phyloP scores from a whole-genome alignment of 176 grass and related monocot genomes.

The Cenchrus purpureus region DNA sequence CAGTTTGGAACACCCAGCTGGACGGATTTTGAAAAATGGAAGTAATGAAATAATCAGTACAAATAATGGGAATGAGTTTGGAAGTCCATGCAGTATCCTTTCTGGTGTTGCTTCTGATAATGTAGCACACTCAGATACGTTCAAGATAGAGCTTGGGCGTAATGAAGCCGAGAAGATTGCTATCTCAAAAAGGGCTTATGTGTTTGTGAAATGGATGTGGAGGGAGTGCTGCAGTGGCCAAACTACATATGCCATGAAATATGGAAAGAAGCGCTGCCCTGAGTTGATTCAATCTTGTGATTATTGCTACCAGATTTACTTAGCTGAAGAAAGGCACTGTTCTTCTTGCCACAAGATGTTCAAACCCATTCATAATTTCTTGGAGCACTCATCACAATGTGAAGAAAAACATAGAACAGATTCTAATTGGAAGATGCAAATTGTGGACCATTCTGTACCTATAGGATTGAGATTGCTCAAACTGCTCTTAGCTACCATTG shows the following conservation, averaged over 20 bases:
- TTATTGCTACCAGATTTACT: conserved; percentile 69
- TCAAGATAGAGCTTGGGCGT: conserved; percentile 74
- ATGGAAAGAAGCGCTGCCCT: conserved; percentile 67
- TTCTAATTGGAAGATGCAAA: conserved; percentile 63
- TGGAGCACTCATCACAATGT: conserved; percentile 70
- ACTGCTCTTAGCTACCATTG: conserved; percentile 65
- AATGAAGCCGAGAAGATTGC: conserved; percentile 68
- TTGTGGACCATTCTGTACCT: conserved; percentile 54
- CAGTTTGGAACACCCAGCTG: conserved; percentile 25
- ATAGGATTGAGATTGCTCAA: conserved; percentile 83
- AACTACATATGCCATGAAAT: conserved; percentile 55
- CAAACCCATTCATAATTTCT: conserved; percentile 65
- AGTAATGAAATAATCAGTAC: conserved; percentile 60
- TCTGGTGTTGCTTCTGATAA: conserved; percentile 66
- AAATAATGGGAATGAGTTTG: conserved; percentile 57
- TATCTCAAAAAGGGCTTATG: conserved; percentile 63
- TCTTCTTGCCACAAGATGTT: conserved; percentile 81
- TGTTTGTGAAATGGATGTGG: conserved; percentile 87
- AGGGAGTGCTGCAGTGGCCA: conserved; percentile 59
- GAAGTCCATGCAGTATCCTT: conserved; percentile 78
- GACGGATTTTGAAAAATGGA: conserved; percentile 49
- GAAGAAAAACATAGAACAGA: conserved; percentile 66
- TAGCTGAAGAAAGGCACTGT: conserved; percentile 84
- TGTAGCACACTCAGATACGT: conserved; percentile 60
- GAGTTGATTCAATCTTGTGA: conserved; percentile 68